phyloP scores from a whole-genome alignment of 176 grass and related monocot species.

The Thinopyrum elongatum region DNA sequence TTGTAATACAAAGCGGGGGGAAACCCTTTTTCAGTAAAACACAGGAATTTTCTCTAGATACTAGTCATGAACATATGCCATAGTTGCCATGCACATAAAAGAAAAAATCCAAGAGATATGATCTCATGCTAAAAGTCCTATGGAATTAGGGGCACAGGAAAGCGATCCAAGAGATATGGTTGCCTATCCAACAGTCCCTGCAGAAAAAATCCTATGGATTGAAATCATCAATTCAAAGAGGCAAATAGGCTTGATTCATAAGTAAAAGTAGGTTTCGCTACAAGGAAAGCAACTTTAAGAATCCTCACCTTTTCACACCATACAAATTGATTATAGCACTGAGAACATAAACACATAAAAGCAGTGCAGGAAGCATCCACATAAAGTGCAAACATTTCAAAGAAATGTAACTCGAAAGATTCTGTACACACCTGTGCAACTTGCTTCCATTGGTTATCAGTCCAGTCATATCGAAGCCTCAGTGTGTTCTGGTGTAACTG shows the following conservation, averaged over 20 bases:
- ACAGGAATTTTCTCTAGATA: not conserved
- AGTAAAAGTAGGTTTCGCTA: not conserved
- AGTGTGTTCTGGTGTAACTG: conserved; percentile 47
- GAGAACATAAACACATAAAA: not conserved
- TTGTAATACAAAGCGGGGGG: too few relatives aligned
- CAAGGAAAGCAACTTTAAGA: not conserved
- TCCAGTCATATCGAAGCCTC: conserved; percentile 58
- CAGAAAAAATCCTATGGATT: not conserved
- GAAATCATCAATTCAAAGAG: not conserved
- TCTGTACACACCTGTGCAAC: conserved; percentile 41
- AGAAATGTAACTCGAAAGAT: conserved; percentile 16
- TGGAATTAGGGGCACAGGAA: not conserved
- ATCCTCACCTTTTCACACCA: not conserved
- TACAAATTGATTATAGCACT: not conserved
- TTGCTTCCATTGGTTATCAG: conserved; percentile 45
- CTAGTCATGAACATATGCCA: not conserved
- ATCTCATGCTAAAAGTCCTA: not conserved
- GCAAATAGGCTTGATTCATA: not conserved
- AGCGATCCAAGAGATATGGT: not conserved
- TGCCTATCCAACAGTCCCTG: not conserved
- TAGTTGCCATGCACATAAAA: not conserved
- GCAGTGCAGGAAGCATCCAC: not conserved
- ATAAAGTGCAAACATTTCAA: conserved; percentile 29
- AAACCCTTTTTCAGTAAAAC: too few relatives aligned
- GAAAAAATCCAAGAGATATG: not conserved